A percentile compares a stretch with the other conserved stretches of the same genome.
phyloP scores from a whole-genome alignment of 306 rosid genomes.

The Coriaria nepalensis region DNA sequence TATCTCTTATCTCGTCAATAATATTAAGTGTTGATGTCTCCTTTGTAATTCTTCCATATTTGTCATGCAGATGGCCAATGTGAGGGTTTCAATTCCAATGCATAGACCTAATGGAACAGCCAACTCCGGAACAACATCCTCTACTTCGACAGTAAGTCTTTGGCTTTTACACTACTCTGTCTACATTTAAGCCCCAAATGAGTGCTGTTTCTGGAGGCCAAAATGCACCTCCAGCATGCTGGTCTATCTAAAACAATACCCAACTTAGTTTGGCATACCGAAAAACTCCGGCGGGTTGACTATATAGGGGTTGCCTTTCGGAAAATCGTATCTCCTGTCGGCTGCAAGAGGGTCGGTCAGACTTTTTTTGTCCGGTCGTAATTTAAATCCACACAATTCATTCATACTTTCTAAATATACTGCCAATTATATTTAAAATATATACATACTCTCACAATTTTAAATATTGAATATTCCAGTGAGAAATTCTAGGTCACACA shows the following conservation, averaged over 20 bases:
- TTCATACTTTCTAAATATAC: too few species aligned
- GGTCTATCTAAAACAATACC: too few species aligned
- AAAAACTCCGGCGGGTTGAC: too few species aligned
- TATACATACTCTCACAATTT: neutral
- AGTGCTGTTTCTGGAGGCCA: too few species aligned
- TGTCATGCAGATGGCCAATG: constrained; percentile 40
- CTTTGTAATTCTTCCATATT: neutral
- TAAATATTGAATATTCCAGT: neutral
- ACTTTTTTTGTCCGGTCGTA: too few species aligned
- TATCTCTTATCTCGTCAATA: neutral
- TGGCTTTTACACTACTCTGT: neutral
- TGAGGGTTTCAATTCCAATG: constrained; percentile 66
- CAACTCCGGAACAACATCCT: constrained; percentile 46
- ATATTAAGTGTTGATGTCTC: neutral
- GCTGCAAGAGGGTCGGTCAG: neutral
- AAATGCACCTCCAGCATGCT: too few species aligned
- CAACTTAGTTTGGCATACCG: too few species aligned
- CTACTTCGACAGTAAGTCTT: constrained; percentile 67
- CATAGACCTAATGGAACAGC: constrained; percentile 65
- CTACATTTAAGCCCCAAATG: neutral
- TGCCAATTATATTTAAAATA: too few species aligned
- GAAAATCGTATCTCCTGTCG: constrained; percentile 2
- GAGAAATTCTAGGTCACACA: constrained; percentile 7
- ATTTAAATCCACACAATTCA: too few species aligned
- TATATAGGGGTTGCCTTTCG: too few species aligned